A percentile compares a stretch with the other conserved stretches of the same genome.
Evolutionary conservation across 148 eudicot species (phyloP).

Genomic region (Cornus suecica): DNA sequence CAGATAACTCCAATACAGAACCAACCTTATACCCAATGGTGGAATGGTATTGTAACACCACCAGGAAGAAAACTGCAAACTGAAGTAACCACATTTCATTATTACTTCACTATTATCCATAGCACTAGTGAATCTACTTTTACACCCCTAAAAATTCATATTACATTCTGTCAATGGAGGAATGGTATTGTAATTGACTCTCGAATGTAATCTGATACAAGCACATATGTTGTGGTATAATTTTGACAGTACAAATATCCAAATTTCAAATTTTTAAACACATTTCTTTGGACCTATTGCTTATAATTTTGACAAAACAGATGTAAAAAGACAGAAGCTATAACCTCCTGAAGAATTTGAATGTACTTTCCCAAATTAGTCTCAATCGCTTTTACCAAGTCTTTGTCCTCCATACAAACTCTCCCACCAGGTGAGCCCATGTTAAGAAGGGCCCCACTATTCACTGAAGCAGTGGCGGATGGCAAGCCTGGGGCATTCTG

Average conservation of each 20-base stretch:
- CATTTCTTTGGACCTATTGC: too few relatives aligned
- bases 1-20: background rate
- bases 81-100: background rate
- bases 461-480: constrained; percentile 89
- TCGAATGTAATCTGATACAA: too few relatives aligned
- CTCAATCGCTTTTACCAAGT: constrained; percentile 74
- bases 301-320: background rate
- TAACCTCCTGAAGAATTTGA: constrained; percentile 77
- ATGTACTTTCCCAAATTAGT: constrained; percentile 68
- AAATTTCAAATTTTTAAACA: too few relatives aligned
- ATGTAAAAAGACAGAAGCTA: background rate
- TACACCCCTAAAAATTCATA: background rate
- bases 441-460: constrained; percentile 78
- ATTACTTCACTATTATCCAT: background rate
- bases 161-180: too few relatives aligned
- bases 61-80: background rate
- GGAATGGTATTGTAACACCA: background rate
- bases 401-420: constrained; percentile 76
- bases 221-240: too few relatives aligned
- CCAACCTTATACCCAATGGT: background rate
- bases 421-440: constrained; percentile 89
- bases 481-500: constrained; percentile 73
- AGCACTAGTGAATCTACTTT: background rate
- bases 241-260: too few relatives aligned
- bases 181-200: too few relatives aligned